These are phyloP conservation scores for Daldinia decipiens DNA, from an alignment of 495 filamentous ascomycete genomes.

Conservation along the genomic window DNA sequence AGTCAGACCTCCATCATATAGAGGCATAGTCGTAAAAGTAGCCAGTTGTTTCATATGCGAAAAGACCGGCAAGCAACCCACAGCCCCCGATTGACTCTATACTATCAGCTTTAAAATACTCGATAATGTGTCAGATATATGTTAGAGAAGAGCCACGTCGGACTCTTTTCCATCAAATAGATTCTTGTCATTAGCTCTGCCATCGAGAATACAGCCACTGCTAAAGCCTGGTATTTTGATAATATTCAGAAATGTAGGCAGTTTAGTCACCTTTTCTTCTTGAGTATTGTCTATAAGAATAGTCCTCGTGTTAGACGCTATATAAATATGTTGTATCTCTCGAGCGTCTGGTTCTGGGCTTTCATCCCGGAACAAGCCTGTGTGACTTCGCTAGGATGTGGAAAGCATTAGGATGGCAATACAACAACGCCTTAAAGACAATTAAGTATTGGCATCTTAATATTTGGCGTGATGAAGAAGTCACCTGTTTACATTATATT, in stretches of 20 bases:
- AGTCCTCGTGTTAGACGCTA: conserved; percentile 32
- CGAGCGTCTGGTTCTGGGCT: conserved; percentile 60
- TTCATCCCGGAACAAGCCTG: neutral
- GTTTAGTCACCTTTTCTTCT: conserved; percentile 8
- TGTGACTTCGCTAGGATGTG: conserved; percentile 53
- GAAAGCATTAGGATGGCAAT: conserved; percentile 58
- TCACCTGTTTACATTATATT: conserved; percentile 63
- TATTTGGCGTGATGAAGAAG: conserved; percentile 64
- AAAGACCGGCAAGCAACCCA: conserved; percentile 61
- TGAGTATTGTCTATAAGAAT: conserved; percentile 29
- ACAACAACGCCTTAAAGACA: conserved; percentile 67
- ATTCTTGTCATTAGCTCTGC: neutral
- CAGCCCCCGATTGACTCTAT: conserved; percentile 59
- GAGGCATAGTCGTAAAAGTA: conserved; percentile 69
- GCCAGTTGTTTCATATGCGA: conserved; percentile 43
- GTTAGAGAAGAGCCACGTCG: conserved; percentile 55
- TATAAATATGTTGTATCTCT: conserved; percentile 60
- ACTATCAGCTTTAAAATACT: conserved; percentile 65
- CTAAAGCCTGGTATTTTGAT: conserved; percentile 27
- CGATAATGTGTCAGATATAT: conserved; percentile 65
- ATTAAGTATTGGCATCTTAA: conserved; percentile 61
- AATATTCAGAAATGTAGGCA: neutral
- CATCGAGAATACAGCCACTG: neutral
- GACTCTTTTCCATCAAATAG: neutral
- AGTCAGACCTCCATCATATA: conserved; percentile 69